These are phyloP conservation scores for Ramaria sp. DNA, from an alignment of 768 basidiomycete genomes.

Conservation along the genomic window DNA sequence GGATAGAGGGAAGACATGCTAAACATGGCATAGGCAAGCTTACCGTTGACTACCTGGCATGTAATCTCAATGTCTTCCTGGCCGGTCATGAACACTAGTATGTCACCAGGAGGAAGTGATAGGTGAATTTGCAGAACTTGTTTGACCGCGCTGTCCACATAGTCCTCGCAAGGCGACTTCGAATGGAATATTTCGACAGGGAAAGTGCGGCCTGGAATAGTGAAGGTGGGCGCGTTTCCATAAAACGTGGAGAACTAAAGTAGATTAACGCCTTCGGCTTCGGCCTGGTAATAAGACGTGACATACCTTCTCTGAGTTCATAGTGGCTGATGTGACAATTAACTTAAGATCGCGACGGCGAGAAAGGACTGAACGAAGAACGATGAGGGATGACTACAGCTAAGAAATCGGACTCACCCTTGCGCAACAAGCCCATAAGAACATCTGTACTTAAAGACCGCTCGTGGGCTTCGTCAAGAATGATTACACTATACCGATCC, in stretches of 20 bases:
- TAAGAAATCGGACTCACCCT: slow-evolving; percentile 46
- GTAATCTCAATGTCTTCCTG: slow-evolving; percentile 99
- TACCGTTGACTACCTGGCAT: slow-evolving; percentile 87
- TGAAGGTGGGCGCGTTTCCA: slow-evolving; percentile 89
- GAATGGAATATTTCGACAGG: slow-evolving; percentile 95
- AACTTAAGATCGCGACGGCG: slow-evolving; percentile 88
- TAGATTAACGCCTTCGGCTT: background rate
- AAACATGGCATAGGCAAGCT: slow-evolving; percentile 14
- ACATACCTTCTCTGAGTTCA: slow-evolving; percentile 94
- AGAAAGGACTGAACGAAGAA: slow-evolving; percentile 50
- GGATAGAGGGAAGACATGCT: background rate
- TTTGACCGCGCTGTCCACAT: slow-evolving; percentile 96
- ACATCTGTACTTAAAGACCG: slow-evolving; percentile 96
- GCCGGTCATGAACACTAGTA: slow-evolving; percentile 98
- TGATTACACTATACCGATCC: slow-evolving; percentile 93
- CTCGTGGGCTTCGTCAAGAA: slow-evolving; percentile 98
- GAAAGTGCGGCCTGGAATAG: slow-evolving; percentile 91
- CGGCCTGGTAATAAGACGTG: background rate
- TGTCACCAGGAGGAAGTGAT: slow-evolving; percentile 86
- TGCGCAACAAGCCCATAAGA: slow-evolving; percentile 89
- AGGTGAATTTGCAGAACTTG: slow-evolving; percentile 96
- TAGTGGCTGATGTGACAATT: slow-evolving; percentile 97
- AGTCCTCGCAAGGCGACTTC: slow-evolving; percentile 98
- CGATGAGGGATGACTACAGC: slow-evolving; percentile 1
- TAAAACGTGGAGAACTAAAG: slow-evolving; percentile 95